Percentiles rank a stretch among this genome's conserved stretches.
Evolutionary conservation across 176 grass and related monocot species (phyloP).

Genomic region (Pontederia paniculata): DNA sequence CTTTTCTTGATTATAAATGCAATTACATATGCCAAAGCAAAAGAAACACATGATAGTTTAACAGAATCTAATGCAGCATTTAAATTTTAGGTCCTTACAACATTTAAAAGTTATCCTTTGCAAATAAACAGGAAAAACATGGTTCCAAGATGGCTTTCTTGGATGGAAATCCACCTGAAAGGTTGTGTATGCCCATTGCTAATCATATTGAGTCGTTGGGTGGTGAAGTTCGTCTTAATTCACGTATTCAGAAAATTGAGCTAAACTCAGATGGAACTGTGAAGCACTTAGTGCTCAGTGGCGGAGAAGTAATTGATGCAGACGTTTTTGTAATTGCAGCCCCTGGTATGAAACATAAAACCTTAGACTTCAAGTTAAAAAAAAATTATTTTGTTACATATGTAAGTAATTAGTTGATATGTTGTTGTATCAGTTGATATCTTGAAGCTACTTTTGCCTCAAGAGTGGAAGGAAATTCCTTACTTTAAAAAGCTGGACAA

Average conservation of each 20-base stretch:
- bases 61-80: too few species aligned
- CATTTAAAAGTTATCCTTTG: not conserved
- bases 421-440: constrained; percentile 72
- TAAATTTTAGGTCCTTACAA: too few species aligned
- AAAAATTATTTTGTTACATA: not conserved
- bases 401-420: constrained; percentile 23
- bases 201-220: constrained; percentile 73
- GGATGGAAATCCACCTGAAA: constrained; percentile 94
- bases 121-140: constrained; percentile 71
- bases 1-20: too few species aligned
- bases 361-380: not conserved
- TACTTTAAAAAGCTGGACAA: constrained; percentile 93
- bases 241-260: constrained; percentile 79
- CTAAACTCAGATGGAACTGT: constrained; percentile 82
- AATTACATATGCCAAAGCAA: too few species aligned
- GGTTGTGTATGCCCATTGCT: constrained; percentile 88
- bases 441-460: constrained; percentile 88
- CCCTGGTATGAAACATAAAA: constrained; percentile 44
- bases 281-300: constrained; percentile 61
- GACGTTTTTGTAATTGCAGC: constrained; percentile 90
- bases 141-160: constrained; percentile 98
- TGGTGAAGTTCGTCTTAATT: constrained; percentile 86
- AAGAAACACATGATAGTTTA: too few species aligned
- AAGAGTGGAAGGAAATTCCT: constrained; percentile 85
- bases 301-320: constrained; percentile 66